These are phyloP conservation scores for Tuber umbilicatum DNA, from an alignment of 495 filamentous ascomycete genomes.

Conservation along the genomic window DNA sequence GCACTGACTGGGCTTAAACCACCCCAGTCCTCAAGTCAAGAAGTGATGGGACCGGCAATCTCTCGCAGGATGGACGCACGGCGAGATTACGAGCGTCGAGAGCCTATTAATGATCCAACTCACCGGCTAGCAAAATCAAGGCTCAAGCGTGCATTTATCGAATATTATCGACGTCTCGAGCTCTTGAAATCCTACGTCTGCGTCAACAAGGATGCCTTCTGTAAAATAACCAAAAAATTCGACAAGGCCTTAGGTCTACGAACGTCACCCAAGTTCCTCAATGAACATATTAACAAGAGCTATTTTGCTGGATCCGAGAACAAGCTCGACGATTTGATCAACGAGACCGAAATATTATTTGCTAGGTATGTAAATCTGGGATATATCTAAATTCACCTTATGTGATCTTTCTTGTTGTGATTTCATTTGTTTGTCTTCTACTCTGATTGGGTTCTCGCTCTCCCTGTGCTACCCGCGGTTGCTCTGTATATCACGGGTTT, in stretches of 20 bases:
- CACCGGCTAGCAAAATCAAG: conserved; percentile 65
- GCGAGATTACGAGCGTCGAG: conserved; percentile 43
- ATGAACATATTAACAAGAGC: conserved; percentile 81
- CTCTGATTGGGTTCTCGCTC: neutral
- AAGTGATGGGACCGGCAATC: conserved; percentile 21
- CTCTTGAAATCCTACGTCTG: conserved; percentile 83
- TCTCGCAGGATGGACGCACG: conserved; percentile 15
- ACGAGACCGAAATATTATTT: conserved; percentile 79
- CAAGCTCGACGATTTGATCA: conserved; percentile 67
- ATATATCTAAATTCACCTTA: neutral
- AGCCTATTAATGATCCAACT: conserved; percentile 36
- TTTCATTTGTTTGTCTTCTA: neutral
- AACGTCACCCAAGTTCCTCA: conserved; percentile 75
- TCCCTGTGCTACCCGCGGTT: neutral
- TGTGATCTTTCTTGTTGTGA: neutral
- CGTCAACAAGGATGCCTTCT: conserved; percentile 83
- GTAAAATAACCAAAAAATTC: conserved; percentile 98
- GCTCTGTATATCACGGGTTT: neutral
- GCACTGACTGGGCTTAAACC: conserved; percentile 22
- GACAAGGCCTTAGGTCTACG: conserved; percentile 79
- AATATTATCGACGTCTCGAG: conserved; percentile 88
- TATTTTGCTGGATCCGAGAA: conserved; percentile 79
- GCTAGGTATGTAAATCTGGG: conserved; percentile 84
- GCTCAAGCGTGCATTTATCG: conserved; percentile 79
- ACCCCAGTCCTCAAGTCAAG: conserved; percentile 5